Conservation (phyloP, 495 filamentous ascomycete species). For the Parmelia sp. region DNA sequence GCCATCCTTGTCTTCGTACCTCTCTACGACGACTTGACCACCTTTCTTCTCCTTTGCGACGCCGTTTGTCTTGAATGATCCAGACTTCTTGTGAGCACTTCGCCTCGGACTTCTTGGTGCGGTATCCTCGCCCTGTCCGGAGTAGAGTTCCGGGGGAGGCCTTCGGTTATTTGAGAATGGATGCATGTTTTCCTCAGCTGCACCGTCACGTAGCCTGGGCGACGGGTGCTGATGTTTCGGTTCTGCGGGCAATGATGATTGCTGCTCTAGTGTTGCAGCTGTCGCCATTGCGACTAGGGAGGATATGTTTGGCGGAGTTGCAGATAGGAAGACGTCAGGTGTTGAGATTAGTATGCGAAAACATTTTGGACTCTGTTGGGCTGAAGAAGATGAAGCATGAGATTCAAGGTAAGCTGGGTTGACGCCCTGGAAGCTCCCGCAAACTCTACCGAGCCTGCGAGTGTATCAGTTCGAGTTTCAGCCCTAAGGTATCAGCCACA, state of each 20-base stretch:
- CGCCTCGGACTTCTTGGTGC: constrained; percentile 21
- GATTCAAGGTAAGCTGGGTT: neutral
- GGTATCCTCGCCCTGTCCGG: constrained; percentile 24
- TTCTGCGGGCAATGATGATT: constrained; percentile 22
- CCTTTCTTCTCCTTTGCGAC: constrained; percentile 10
- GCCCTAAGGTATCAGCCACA: too few relatives aligned
- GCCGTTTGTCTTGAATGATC: constrained; percentile 17
- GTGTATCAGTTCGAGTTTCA: too few relatives aligned
- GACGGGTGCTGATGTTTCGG: constrained; percentile 27
- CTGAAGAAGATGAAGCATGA: neutral
- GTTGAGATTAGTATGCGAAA: neutral
- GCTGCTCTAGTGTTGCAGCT: constrained; percentile 10
- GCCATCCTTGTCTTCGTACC: constrained; percentile 25
- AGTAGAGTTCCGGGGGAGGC: constrained; percentile 14
- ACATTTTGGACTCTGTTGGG: neutral
- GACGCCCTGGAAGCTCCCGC: neutral
- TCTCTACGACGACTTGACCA: constrained; percentile 19
- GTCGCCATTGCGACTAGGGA: constrained; percentile 11
- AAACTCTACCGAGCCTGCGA: too few relatives aligned
- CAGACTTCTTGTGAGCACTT: constrained; percentile 21
- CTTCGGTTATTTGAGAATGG: neutral
- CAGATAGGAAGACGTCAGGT: neutral
- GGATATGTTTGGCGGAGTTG: neutral
- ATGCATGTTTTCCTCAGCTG: constrained; percentile 23
- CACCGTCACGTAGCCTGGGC: constrained; percentile 32